Base-by-base conservation (phyloP, 306 rosid species). In the Castanea crenata region DNA sequence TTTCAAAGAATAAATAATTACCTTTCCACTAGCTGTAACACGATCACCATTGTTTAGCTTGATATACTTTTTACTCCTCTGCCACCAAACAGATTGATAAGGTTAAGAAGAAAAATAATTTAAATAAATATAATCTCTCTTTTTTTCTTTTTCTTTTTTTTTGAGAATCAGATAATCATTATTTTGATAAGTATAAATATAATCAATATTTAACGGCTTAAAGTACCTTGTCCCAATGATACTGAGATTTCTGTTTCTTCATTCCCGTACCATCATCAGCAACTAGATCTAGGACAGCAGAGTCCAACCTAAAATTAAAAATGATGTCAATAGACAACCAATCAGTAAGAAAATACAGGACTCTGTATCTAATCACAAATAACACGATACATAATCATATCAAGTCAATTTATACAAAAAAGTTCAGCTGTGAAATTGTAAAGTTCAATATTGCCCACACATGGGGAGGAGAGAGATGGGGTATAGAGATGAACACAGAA, bases 11-110 rank as follows among this genome's bases (percentile, higher is more conserved):
- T 16, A 78, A 16, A 21, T 88, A 94, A 16, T 19, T 88, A 94
- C 97, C 97, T 94, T 94, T 85, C 99, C 99, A 80, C 88, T 94
- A 70, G 99, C 97, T 70, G 92, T 89, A 83, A 94, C 92, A 9
- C 93, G 97, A 9, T 94, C 99, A 3, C 95, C 93, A 68, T 84
- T 89, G 80, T 91, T 94, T 80, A 94, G 83, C 86, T 94, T 94
- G 86, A 94, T 83, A 83, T 86, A 92, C 84, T 94, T 94, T 81
- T 94, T 94, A 86, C 97, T 67, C 78, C 91, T 90, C 99, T 94
- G 97, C 78, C 71, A 86, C 62, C 82, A 88, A 81, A 73, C 61
- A 72, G 76, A 38, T 82, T 71, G 38, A 71, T 56, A 49, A 77
- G 51, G 74, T 79, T 38, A 81, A 76, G 69, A 38, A 55, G 71